Evolutionary conservation across 2,329 filamentous ascomycete genomes (phyloP), one percentile per base, ranked within the genome.

Genomic region (Fonsecaea nubica): DNA sequence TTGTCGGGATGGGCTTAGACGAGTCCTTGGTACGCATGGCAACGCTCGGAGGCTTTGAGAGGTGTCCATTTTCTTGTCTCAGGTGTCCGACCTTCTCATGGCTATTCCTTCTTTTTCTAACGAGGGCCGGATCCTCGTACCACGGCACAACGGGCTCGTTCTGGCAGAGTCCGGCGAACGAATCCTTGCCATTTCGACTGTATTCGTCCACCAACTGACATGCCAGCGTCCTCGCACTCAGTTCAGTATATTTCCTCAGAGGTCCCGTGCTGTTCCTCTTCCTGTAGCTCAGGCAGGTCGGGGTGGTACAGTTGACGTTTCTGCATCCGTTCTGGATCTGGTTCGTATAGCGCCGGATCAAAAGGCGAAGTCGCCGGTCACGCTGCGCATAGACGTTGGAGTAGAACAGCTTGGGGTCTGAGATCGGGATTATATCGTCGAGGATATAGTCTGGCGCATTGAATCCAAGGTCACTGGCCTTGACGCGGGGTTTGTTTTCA

Each of bases 301-400:
- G 80, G 1, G 89, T 94, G 40, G 82, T 83, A 78, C 93, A 97
- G 59, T 84, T 81, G 61, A 84, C 80, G 70, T 86, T 86, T 68
- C 87, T 87, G 76, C 93, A 97, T 69, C 93, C 93, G 71, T 91
- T 86, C 64, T 92, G 87, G n/a, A 97, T 86, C 78, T 97, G 93
- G 38, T 86, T 82, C 58, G 93, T 88, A 75, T 91, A 96, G 73
- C 72, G 71, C 54, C 73, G 71, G 60, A 71, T 67, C 60, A 72
- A 62, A 30, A 63, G 66, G 62, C 68, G 72, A 54, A 66, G 66
- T 40, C 63, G 74, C 74, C 18, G 70, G 54, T 74, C 71, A 12
- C 68, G 69, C 42, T 72, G 65, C 13, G 65, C 57, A 48, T 68
- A 61, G 25, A 60, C 25, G 21, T 65, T 68, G n/a, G 56, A 45